Evolutionary conservation across 257 asterid genomes (phyloP).

Genomic region (Anisodus acutangulus): DNA sequence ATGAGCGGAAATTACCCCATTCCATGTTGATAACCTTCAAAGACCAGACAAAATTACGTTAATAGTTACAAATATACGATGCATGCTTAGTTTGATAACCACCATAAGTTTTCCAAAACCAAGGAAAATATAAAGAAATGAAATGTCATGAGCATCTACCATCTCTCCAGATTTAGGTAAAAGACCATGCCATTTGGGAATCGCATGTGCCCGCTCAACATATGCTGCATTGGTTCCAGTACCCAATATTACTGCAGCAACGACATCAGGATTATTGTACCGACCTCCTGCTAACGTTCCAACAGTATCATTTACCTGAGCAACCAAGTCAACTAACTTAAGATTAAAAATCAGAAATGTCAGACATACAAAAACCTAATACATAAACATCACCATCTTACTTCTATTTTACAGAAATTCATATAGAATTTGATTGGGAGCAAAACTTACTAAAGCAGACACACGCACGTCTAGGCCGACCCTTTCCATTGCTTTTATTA

Average conservation of each 20-base stretch:
- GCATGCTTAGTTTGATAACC: background rate
- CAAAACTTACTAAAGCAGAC: slow-evolving; percentile 70
- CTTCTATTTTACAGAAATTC: background rate
- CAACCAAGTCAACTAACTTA: slow-evolving; percentile 24
- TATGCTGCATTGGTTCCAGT: slow-evolving; percentile 98
- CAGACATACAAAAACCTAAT: background rate
- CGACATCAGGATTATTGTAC: slow-evolving; percentile 62
- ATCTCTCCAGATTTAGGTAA: slow-evolving; percentile 79
- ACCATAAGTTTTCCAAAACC: background rate
- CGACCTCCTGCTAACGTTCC: slow-evolving; percentile 93
- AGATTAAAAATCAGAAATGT: slow-evolving; percentile 5
- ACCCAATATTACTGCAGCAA: slow-evolving; percentile 91
- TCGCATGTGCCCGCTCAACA: slow-evolving; percentile 75
- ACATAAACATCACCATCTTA: background rate
- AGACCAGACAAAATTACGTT: slow-evolving; percentile 1
- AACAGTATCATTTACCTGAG: slow-evolving; percentile 88
- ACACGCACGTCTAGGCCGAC: slow-evolving; percentile 80
- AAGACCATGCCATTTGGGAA: slow-evolving; percentile 84
- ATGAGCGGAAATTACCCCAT: slow-evolving; percentile 91
- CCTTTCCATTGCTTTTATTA: slow-evolving; percentile 82
- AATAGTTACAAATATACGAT: background rate
- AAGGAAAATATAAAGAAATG: background rate
- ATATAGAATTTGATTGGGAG: background rate
- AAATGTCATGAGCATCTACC: slow-evolving; percentile 50
- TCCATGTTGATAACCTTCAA: slow-evolving; percentile 92